These are phyloP conservation scores for Exophiala dermatitidis DNA, from an alignment of 2,329 filamentous ascomycete genomes.

Conservation along the genomic window DNA sequence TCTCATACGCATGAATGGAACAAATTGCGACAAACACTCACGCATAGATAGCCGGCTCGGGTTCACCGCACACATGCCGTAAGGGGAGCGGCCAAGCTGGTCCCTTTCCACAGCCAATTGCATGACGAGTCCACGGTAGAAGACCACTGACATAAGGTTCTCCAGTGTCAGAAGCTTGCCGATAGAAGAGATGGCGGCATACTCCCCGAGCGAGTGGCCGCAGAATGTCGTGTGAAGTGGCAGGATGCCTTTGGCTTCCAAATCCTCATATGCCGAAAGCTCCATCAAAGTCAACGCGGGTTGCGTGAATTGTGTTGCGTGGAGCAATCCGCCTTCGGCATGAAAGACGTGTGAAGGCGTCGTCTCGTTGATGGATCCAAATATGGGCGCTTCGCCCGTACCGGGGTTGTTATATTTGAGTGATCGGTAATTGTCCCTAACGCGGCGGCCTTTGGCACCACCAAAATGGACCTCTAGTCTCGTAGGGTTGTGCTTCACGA, in stretches of 20 bases:
- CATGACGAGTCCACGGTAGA: conserved; percentile 98
- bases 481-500: conserved; percentile 99
- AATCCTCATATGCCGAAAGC: conserved; percentile 98
- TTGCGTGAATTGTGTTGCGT: conserved; percentile 97
- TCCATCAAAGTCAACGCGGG: conserved; percentile 97
- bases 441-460: conserved; percentile 91
- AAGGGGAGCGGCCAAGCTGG: conserved; percentile 85
- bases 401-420: conserved; percentile 99
- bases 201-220: conserved; percentile 95
- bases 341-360: conserved; percentile 96
- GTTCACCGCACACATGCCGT: conserved; percentile 99
- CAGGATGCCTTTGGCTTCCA: conserved; percentile 93
- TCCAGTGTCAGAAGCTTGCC: conserved; percentile 99
- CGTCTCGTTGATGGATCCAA: conserved; percentile 91
- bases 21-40: too few relatives aligned
- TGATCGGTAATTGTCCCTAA: conserved; percentile 97
- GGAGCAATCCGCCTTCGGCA: conserved; percentile 87
- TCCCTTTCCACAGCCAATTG: conserved; percentile 98
- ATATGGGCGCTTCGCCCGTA: conserved; percentile 86
- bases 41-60: conserved; percentile 88
- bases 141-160: conserved; percentile 93
- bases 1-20: too few relatives aligned
- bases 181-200: conserved; percentile 89
- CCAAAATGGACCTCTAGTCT: conserved; percentile 98
- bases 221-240: conserved; percentile 96